These are phyloP conservation scores for Naematelia aurantialba DNA, from an alignment of 768 basidiomycete species.

Conservation along the genomic window DNA sequence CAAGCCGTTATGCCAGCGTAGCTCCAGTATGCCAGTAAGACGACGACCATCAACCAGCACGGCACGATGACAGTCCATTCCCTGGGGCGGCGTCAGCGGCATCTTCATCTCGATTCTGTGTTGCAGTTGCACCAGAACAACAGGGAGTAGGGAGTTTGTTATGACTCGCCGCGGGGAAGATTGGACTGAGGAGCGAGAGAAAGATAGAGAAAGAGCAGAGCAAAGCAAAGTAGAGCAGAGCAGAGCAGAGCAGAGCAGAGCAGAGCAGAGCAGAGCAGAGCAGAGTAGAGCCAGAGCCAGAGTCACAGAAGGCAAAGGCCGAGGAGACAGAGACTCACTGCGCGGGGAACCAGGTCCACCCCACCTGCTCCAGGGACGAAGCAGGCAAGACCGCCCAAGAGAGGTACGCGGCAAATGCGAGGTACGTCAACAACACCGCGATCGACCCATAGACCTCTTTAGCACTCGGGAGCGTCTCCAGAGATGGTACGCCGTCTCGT, in stretches of 20 bases:
- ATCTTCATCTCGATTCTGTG: background rate
- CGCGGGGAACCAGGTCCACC: slow-evolving; percentile 47
- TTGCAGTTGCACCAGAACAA: background rate
- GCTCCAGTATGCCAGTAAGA: slow-evolving; percentile 41
- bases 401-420: slow-evolving; percentile 32
- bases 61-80: slow-evolving; percentile 49
- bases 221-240: background rate
- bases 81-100: slow-evolving; percentile 16
- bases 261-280: background rate
- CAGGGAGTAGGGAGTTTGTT: background rate
- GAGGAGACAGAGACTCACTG: slow-evolving; percentile 1
- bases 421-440: slow-evolving; percentile 42
- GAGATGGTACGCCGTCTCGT: background rate
- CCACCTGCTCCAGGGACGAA: slow-evolving; percentile 20
- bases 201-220: no score
- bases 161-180: no score
- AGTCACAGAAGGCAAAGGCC: background rate
- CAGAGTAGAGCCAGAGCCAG: background rate
- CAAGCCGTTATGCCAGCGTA: slow-evolving; percentile 41
- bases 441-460: slow-evolving; percentile 47
- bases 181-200: no score
- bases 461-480: slow-evolving; percentile 27
- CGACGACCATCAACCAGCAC: slow-evolving; percentile 43
- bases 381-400: slow-evolving; percentile 44
- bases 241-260: background rate